Percentiles rank a stretch among this genome's conserved stretches.
Evolutionary conservation across 2,329 filamentous ascomycete species (phyloP).

Genomic region (Cercospora sp.): DNA sequence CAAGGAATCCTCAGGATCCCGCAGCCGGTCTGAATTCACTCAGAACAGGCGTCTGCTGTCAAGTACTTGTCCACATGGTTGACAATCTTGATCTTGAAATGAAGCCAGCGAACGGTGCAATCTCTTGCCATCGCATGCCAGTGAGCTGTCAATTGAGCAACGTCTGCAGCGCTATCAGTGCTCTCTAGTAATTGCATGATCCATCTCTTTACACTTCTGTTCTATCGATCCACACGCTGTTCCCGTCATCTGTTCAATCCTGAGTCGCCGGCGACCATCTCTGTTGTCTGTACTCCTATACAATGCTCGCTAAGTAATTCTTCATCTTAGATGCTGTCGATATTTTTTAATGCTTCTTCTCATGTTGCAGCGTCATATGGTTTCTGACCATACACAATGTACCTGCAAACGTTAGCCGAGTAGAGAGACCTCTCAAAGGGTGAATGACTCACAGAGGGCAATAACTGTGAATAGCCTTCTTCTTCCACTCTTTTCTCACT

Average conservation of each 20-base stretch:
- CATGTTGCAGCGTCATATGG: slow-evolving; percentile 18
- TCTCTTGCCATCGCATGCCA: neutral
- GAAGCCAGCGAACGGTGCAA: neutral
- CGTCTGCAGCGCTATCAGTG: neutral
- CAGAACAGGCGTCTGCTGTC: too few relatives aligned
- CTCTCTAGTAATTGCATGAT: neutral
- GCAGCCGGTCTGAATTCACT: too few relatives aligned
- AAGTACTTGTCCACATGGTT: neutral
- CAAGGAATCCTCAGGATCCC: too few relatives aligned
- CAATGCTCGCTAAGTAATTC: slow-evolving; percentile 20
- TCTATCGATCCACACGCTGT: neutral
- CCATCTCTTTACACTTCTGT: neutral
- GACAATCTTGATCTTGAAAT: neutral
- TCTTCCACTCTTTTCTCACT: slow-evolving; percentile 32
- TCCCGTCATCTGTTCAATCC: neutral
- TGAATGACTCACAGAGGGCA: slow-evolving; percentile 30
- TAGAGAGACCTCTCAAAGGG: neutral
- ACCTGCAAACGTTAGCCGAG: slow-evolving; percentile 24
- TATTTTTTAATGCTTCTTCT: neutral
- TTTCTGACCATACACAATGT: slow-evolving; percentile 36
- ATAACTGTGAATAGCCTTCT: slow-evolving; percentile 33
- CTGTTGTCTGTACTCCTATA: neutral
- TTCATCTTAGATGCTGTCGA: neutral
- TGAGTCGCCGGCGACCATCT: neutral
- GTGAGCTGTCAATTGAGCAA: neutral